Evolutionary conservation across 2,329 filamentous ascomycete genomes (phyloP).

Genomic region (Cladobotryum protrusum): DNA sequence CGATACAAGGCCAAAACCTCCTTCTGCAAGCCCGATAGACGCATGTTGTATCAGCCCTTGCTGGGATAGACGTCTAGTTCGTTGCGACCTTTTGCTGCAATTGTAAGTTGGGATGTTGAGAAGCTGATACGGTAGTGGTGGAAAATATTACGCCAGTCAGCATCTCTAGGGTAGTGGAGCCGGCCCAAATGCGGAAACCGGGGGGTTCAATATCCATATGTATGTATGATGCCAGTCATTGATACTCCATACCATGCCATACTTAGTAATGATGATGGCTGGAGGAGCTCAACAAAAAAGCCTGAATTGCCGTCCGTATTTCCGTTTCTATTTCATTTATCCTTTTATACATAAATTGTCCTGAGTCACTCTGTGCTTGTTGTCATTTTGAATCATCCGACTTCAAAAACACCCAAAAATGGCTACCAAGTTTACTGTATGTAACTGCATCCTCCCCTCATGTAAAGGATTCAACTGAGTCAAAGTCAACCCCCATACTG

Average conservation of each 20-base stretch:
- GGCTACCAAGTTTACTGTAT: slow-evolving; percentile 9
- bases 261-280: too few species aligned
- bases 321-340: too few species aligned
- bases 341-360: too few species aligned
- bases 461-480: too few species aligned
- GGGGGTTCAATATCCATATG: neutral
- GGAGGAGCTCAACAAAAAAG: too few species aligned
- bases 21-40: slow-evolving; percentile 80
- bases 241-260: too few species aligned
- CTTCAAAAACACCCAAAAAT: neutral
- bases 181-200: slow-evolving; percentile 6
- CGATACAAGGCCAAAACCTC: slow-evolving; percentile 85
- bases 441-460: neutral
- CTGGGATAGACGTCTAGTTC: neutral
- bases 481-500: neutral
- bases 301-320: too few species aligned
- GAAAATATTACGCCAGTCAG: too few species aligned
- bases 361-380: too few species aligned
- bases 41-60: slow-evolving; percentile 14
- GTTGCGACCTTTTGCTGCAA: neutral
- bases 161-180: neutral
- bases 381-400: neutral
- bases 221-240: too few species aligned
- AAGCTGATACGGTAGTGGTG: too few species aligned
- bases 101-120: too few species aligned